These are phyloP conservation scores for Neoboletus brunneissimus DNA, from an alignment of 768 basidiomycete species.

Conservation along the genomic window DNA sequence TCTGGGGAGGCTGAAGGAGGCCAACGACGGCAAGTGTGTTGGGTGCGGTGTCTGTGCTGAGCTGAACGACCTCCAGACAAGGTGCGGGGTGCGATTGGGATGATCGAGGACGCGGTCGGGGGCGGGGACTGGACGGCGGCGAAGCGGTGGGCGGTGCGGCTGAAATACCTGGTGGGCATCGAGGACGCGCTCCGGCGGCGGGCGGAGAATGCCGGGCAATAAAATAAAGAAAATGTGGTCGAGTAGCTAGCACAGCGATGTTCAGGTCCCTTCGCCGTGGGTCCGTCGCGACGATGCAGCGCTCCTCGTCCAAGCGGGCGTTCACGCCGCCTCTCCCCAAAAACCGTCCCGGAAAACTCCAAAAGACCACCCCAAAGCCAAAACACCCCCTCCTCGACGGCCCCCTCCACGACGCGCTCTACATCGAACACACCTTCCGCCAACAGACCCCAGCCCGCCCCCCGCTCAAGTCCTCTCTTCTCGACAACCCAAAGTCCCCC, in stretches of 20 bases:
- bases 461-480: constrained; percentile 28
- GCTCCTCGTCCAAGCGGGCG: constrained; percentile 14
- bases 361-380: neutral
- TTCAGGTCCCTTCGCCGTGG: neutral
- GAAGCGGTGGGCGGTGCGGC: constrained; percentile 58
- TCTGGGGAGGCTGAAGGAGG: constrained; percentile 48
- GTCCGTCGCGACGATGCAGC: neutral
- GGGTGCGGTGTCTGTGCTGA: neutral
- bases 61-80: constrained; percentile 41
- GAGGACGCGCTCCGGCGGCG: constrained; percentile 30
- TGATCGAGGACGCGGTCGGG: constrained; percentile 50
- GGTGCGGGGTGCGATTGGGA: constrained; percentile 43
- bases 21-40: constrained; percentile 52
- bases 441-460: constrained; percentile 9
- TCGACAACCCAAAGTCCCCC: constrained; percentile 52
- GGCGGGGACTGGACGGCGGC: constrained; percentile 53
- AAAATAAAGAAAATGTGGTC: too few relatives aligned
- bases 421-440: constrained; percentile 30
- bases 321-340: neutral
- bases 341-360: neutral
- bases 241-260: too few relatives aligned
- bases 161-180: constrained; percentile 73
- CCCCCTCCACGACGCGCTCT: constrained; percentile 36
- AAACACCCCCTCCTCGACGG: constrained; percentile 14
- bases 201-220: constrained; percentile 22